Percentiles rank a stretch among this genome's conserved stretches.
These are phyloP conservation scores for Amaranthus tricolor DNA, from an alignment of 179 eudicot species.

Conservation along the genomic window DNA sequence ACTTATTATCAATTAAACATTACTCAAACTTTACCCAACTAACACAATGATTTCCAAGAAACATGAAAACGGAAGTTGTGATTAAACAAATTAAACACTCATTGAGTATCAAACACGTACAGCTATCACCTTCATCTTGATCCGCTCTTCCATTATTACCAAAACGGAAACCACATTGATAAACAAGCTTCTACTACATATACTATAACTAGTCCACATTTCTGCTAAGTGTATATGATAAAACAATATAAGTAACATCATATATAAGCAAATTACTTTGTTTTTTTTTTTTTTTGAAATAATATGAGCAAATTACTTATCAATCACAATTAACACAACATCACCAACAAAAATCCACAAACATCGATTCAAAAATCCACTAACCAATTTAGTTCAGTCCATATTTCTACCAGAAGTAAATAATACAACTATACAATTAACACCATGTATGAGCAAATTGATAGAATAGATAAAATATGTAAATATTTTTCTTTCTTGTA, in stretches of 20 bases:
- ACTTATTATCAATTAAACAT: background rate
- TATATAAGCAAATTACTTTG: background rate
- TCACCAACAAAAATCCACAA: no score
- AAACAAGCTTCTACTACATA: background rate
- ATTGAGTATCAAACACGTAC: background rate
- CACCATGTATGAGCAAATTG: no score
- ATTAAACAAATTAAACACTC: background rate
- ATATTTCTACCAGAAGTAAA: no score
- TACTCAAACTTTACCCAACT: background rate
- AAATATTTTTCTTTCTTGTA: no score
- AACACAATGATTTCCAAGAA: background rate
- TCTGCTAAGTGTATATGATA: background rate
- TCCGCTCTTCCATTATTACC: background rate
- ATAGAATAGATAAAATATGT: no score
- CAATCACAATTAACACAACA: no score
- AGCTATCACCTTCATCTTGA: background rate
- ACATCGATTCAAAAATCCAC: no score
- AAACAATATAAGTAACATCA: background rate
- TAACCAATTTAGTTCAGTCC: no score
- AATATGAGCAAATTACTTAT: no score
- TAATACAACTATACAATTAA: no score
- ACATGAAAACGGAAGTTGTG: background rate
- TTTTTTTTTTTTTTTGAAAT: no score
- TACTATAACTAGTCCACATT: background rate
- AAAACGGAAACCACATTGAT: background rate